Evolutionary conservation across 805 yeast species (phyloP), one percentile per base, ranked within the genome.

Genomic region (Saccharomycopsis fibuligera): DNA sequence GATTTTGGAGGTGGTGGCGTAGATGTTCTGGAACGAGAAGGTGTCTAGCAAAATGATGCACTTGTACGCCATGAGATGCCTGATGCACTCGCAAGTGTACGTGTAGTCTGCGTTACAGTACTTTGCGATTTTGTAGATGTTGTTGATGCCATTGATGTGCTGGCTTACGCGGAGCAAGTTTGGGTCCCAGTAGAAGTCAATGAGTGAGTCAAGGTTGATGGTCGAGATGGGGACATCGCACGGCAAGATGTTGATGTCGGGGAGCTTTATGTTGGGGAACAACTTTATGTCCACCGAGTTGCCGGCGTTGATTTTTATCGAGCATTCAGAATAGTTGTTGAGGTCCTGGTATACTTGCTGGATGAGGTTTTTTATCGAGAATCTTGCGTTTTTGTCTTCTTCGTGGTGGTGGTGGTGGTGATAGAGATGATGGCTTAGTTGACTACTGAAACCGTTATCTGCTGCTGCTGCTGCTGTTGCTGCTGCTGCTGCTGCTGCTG

Each of bases 141-240:
- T 86, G 62, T 91, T 91, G 43, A 89, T 72, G 1, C 99, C 99
- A 59, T 93, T 79, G 44, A 93, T 87, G 56, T 72, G 84, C 0
- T 96, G 96, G 9, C 87, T 66, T 22, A 93, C 86, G 56, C 85
- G 83, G 41, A 88, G 70, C 93, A 93, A 84, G 1, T 98, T 91
- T 1, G 97, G 97, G 64, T 93, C 99, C 97, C 99, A 93, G 58
- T 86, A 83, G 6, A 86, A 83, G 63, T 93, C 99, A 38, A 87
- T 81, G 53, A 93, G 70, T 35, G 76, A 68, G 25, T 74, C 74
- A 30, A 93, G 67, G 45, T 81, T 79, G 1, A 93, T 96, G 0
- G 91, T 82, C n/a, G 95, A 78, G 4, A 90, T 78, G 0, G 99
- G 99, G 0, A 93, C 99, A 62, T 91, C 96, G 57, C 72, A 86